These are phyloP conservation scores for Populus euphratica DNA, from an alignment of 345 rosid species.

Conservation along the genomic window DNA sequence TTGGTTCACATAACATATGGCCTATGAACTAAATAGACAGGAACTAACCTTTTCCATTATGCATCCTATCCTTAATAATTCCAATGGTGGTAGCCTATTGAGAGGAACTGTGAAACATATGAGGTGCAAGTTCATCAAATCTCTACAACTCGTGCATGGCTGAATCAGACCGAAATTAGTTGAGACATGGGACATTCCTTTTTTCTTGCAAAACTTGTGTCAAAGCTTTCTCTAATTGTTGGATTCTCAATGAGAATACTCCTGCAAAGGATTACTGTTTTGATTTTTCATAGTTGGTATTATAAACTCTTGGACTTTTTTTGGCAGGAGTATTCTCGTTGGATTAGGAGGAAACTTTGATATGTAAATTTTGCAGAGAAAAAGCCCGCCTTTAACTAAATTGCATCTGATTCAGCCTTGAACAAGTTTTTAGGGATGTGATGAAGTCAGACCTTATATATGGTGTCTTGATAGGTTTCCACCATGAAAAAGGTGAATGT, in stretches of 20 bases:
- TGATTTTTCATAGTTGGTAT: neutral
- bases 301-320: neutral
- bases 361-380: conserved; percentile 42
- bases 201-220: neutral
- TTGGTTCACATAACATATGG: neutral
- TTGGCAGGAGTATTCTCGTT: conserved; percentile 59
- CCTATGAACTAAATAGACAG: neutral
- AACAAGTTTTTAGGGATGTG: neutral
- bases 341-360: conserved; percentile 50
- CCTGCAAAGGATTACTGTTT: neutral
- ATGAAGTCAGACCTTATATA: neutral
- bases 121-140: neutral
- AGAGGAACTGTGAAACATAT: neutral
- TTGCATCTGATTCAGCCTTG: neutral
- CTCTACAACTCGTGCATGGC: neutral
- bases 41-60: neutral
- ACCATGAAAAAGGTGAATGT: neutral
- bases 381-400: conserved; percentile 16
- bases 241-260: neutral
- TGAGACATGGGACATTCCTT: neutral
- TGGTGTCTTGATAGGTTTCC: neutral
- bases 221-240: neutral
- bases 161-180: neutral
- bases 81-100: neutral
- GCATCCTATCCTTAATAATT: neutral